phyloP scores from a whole-genome alignment of 1,284 basidiomycete genomes.

The Tilletiaria anomala region DNA sequence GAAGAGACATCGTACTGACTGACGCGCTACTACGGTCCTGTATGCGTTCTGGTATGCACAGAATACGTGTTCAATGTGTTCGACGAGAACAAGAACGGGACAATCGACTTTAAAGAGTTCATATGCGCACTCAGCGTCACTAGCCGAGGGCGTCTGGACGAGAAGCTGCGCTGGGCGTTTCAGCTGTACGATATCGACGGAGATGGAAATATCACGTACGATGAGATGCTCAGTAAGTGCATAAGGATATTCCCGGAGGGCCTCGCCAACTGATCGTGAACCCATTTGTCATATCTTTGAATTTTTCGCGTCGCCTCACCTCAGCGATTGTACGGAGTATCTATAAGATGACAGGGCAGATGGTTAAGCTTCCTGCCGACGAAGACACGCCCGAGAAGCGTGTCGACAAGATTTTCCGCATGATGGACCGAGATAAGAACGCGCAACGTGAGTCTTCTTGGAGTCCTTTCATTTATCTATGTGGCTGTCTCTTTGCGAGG shows the following conservation, averaged over 20 bases:
- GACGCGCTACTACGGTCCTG: no score
- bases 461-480: no score
- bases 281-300: background rate
- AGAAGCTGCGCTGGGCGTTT: slow-evolving; percentile 99
- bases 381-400: slow-evolving; percentile 94
- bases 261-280: background rate
- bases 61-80: slow-evolving; percentile 85
- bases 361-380: slow-evolving; percentile 92
- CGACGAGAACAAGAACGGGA: slow-evolving; percentile 39
- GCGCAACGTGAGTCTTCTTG: slow-evolving; percentile 25
- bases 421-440: slow-evolving; percentile 39
- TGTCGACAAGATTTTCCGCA: slow-evolving; percentile 37
- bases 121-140: slow-evolving; percentile 94
- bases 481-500: no score
- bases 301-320: background rate
- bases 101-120: slow-evolving; percentile 55
- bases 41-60: no score
- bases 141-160: slow-evolving; percentile 79
- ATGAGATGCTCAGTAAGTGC: slow-evolving; percentile 62
- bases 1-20: no score
- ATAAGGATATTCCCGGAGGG: background rate
- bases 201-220: slow-evolving; percentile 88
- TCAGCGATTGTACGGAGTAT: slow-evolving; percentile 35
- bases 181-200: slow-evolving; percentile 95
- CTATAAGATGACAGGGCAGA: slow-evolving; percentile 55